Evolutionary conservation across 108 stramenopile species (phyloP), one percentile per base, ranked within the genome.

Genomic region (Cyclotella atomus): DNA sequence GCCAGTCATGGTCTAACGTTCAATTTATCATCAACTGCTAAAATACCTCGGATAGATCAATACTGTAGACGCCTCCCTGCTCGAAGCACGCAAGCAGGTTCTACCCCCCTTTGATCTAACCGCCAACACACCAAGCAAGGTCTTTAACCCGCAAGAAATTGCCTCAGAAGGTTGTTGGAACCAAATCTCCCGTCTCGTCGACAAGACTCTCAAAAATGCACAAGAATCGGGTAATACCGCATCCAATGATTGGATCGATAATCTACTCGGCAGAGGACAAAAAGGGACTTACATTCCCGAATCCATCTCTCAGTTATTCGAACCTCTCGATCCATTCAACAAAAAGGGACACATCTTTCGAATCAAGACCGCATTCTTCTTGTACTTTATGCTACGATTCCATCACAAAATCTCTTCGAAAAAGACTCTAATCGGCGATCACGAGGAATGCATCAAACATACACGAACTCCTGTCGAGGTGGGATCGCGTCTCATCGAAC

Each of bases 51-150:
- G n/a, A 63, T 52, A 81, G 81, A 38, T 62, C 1, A 49, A 62
- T 35, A 66, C 87, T 9, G 65, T 76, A 24, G 86, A 91, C 19
- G 64, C 45, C 7, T 83, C 94, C 2, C 57, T 82, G 12, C 85
- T 79, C 53, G 84, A 76, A 68, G 87, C 89, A 5, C 85, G 95
- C 14, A 79, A 47, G 17, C 63, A 65, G 0, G 70, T 93, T 50
- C 68, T 96, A 1, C 95, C 95, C 15, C 70, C 83, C 19, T 93
- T 85, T 71, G 79, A 93, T 55, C 67, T 46, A 36, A 50, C 82
- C 38, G 91, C 95, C 23, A 62, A 59, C 19, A 41, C 81, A 30
- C 90, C 92, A 5, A 45, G 64, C 33, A 73, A 71, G 34, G 91
- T 93, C 3, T 96, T 89, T 71, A 70, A 77, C 20, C 76, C 89